phyloP scores from a whole-genome alignment of 768 basidiomycete species.

The Xerocomellus amylosporus region DNA sequence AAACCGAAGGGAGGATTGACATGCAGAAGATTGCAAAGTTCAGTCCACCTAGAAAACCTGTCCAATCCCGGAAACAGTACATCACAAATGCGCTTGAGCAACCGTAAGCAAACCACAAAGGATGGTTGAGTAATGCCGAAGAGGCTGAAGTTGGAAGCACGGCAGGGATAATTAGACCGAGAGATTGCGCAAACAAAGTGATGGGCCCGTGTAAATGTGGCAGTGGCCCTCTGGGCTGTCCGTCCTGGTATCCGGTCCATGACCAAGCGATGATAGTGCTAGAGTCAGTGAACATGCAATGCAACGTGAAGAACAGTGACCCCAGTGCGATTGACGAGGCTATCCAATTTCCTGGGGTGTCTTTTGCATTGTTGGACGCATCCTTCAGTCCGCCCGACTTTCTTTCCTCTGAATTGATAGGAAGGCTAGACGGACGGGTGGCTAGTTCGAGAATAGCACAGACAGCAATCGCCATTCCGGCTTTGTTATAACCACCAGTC shows the following conservation, averaged over 20 bases:
- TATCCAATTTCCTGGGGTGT: constrained; percentile 33
- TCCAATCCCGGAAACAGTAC: constrained; percentile 63
- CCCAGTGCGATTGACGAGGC: constrained; percentile 57
- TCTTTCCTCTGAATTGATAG: neutral
- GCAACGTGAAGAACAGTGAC: constrained; percentile 65
- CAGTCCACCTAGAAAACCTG: constrained; percentile 67
- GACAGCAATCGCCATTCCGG: constrained; percentile 55
- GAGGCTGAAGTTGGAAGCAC: constrained; percentile 22
- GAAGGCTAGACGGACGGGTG: constrained; percentile 36
- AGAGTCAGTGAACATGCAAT: constrained; percentile 70
- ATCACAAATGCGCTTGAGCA: constrained; percentile 50
- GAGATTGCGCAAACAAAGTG: constrained; percentile 59
- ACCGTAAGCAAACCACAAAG: constrained; percentile 55
- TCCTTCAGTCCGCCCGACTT: neutral
- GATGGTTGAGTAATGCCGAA: constrained; percentile 39
- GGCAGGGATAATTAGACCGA: constrained; percentile 51
- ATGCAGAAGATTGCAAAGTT: constrained; percentile 60
- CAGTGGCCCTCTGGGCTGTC: constrained; percentile 61
- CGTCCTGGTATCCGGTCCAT: constrained; percentile 81
- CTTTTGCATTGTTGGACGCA: neutral
- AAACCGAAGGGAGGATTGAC: constrained; percentile 55
- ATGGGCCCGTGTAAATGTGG: constrained; percentile 69
- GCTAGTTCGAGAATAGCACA: constrained; percentile 57
- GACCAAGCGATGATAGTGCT: constrained; percentile 83
- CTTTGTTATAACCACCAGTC: constrained; percentile 69